Base-by-base conservation (phyloP, 768 basidiomycete genomes). In the Russula vinacea region DNA sequence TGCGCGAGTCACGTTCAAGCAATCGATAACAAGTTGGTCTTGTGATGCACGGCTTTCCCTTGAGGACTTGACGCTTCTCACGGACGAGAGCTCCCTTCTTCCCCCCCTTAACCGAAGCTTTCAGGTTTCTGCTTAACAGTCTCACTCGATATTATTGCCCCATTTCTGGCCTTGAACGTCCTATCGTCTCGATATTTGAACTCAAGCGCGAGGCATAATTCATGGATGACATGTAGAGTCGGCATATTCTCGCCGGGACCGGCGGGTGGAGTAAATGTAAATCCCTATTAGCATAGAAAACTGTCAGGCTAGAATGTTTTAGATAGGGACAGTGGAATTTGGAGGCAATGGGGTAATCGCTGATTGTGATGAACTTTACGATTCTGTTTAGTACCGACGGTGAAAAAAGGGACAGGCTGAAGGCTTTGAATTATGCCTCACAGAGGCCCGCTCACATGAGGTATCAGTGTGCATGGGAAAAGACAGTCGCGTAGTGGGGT, bases 1-100 rank as follows among this genome's bases (percentile, higher is more conserved):
- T 11, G 32, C 13, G 14, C n/a, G 51, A 35, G 29, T 22, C 40
- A 10, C 32, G 24, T n/a, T 24, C 8, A 11, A 35, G 13, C 6
- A 22, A 16, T 44, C 16, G n/a, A 44, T 8, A n/a, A n/a, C n/a
- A n/a, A n/a, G n/a, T 60, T 54, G 22, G 33, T 61, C 52, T 35
- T 35, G 40, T 33, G 52, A 47, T 16, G 22, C 35, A 22, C 22
- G 14, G 24, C 37, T 1, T 42, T n/a, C 5, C 29, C 9, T 4
- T 7, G 19, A n/a, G n/a, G 19, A 17, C 32, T 32, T 26, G 17
- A 39, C 17, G 17, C 6, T 19, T n/a, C 6, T 51, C 4, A 37
- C 3, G 26, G 10, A 40, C 4, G 49, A 40, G 19, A 26, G 29
- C 4, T 14, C 11, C 33, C 33, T 29, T 5, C 40, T 19, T 32